phyloP scores from a whole-genome alignment of 2,329 filamentous ascomycete species.

The Nectriaceae sp. region DNA sequence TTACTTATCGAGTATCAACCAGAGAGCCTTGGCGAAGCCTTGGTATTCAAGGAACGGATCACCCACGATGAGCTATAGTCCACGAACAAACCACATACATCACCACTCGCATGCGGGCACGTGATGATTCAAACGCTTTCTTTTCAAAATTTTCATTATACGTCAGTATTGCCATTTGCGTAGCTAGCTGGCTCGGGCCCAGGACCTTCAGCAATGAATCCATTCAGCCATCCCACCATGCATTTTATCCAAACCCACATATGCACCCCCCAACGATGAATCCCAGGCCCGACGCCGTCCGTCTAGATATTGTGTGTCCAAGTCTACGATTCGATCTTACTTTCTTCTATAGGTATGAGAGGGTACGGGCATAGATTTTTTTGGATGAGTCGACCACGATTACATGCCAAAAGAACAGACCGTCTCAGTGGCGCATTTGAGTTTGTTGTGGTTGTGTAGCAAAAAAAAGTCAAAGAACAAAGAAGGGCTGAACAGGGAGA shows the following conservation, averaged over 20 bases:
- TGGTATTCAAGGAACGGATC: not conserved
- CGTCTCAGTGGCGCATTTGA: not conserved
- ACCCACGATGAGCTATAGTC: not conserved
- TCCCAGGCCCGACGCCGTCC: conserved; percentile 13
- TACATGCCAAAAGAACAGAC: not conserved
- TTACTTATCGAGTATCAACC: too few species aligned
- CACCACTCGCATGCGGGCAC: not conserved
- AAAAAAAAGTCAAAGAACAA: conserved; percentile 5
- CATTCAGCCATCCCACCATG: not conserved
- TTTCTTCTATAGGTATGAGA: conserved; percentile 8
- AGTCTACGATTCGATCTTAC: conserved; percentile 19
- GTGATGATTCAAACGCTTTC: not conserved
- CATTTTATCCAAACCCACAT: not conserved
- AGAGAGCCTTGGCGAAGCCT: too few species aligned
- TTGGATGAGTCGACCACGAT: conserved; percentile 5
- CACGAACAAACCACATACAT: not conserved
- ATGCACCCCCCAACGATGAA: conserved; percentile 6
- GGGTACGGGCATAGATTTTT: conserved; percentile 6
- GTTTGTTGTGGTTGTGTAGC: conserved; percentile 29
- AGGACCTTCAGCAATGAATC: conserved; percentile 6
- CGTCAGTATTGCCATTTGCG: conserved; percentile 19
- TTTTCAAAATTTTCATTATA: conserved; percentile 8
- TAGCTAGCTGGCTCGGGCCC: conserved; percentile 14
- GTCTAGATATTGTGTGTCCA: conserved; percentile 20
- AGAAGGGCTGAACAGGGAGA: not conserved